phyloP scores from a whole-genome alignment of 2,329 filamentous ascomycete species.

The Verticillium dahliae region DNA sequence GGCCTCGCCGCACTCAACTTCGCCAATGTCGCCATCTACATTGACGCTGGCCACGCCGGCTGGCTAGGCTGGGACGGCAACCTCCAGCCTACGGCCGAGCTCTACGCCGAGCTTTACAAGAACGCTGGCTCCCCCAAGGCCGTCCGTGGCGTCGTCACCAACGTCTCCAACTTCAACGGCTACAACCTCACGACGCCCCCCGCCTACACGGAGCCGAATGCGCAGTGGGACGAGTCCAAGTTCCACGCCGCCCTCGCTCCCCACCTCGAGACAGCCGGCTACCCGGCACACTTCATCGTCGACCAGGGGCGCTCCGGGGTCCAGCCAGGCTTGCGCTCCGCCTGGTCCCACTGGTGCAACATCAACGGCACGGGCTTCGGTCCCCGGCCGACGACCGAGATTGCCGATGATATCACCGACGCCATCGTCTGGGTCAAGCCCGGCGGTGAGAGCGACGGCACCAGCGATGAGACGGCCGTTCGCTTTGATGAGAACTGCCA shows the following conservation, averaged over 20 bases:
- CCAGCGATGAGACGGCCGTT: constrained; percentile 25
- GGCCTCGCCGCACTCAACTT: constrained; percentile 25
- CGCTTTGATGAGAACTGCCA: constrained; percentile 45
- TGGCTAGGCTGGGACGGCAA: constrained; percentile 27
- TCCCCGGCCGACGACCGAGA: constrained; percentile 41
- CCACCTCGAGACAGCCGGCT: constrained; percentile 8
- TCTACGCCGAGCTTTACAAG: constrained; percentile 22
- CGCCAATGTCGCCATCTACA: constrained; percentile 28
- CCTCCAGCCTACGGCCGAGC: constrained; percentile 19
- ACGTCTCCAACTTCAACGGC: constrained; percentile 27
- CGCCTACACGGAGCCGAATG: constrained; percentile 16
- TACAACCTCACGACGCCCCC: constrained; percentile 12
- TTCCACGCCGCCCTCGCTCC: constrained; percentile 10
- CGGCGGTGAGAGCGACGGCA: constrained; percentile 31
- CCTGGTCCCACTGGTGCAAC: constrained; percentile 55
- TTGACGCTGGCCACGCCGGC: constrained; percentile 29
- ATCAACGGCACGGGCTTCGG: constrained; percentile 49
- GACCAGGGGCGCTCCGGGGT: constrained; percentile 18
- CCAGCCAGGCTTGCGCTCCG: constrained; percentile 43
- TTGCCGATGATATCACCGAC: constrained; percentile 42
- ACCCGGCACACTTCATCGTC: constrained; percentile 11
- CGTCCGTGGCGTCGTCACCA: constrained; percentile 27
- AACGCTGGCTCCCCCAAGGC: constrained; percentile 23
- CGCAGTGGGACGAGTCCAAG: constrained; percentile 11
- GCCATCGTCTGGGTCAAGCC: constrained; percentile 57